Percentiles rank a stretch among this genome's conserved stretches.
These are phyloP conservation scores for Fusarium sp. DNA, from an alignment of 2,329 filamentous ascomycete genomes.

Conservation along the genomic window DNA sequence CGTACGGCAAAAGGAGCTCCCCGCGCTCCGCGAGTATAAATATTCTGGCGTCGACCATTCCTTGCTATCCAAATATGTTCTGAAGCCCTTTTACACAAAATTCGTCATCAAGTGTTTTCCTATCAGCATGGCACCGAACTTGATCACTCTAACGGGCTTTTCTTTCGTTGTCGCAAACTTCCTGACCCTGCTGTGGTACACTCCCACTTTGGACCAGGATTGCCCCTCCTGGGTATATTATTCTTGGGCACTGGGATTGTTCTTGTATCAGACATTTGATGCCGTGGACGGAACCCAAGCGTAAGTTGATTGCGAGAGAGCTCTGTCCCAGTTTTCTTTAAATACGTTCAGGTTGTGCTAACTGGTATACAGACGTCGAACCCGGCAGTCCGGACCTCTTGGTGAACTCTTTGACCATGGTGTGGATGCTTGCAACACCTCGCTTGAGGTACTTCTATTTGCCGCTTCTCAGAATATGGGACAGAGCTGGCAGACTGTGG, in stretches of 20 bases:
- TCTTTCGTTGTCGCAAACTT: constrained; percentile 90
- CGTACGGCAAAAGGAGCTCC: constrained; percentile 90
- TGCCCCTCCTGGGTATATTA: constrained; percentile 97
- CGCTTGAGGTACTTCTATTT: constrained; percentile 93
- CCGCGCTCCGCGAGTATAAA: constrained; percentile 92
- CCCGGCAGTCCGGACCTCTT: constrained; percentile 90
- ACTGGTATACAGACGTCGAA: constrained; percentile 74
- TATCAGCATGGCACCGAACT: constrained; percentile 90
- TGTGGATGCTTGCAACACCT: constrained; percentile 96
- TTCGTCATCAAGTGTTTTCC: constrained; percentile 95
- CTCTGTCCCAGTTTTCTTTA: background rate
- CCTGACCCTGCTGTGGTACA: constrained; percentile 94
- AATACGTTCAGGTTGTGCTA: constrained; percentile 9
- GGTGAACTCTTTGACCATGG: constrained; percentile 98
- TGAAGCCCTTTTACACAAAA: constrained; percentile 98
- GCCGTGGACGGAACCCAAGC: constrained; percentile 95
- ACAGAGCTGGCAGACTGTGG: constrained; percentile 89
- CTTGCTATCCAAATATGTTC: constrained; percentile 87
- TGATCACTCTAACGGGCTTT: constrained; percentile 93
- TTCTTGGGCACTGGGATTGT: constrained; percentile 88
- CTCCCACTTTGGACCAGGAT: constrained; percentile 91
- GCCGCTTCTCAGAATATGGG: constrained; percentile 93
- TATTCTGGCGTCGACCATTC: constrained; percentile 94
- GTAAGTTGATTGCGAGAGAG: constrained; percentile 64
- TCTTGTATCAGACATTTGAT: constrained; percentile 98